phyloP scores from a whole-genome alignment of 2,329 filamentous ascomycete species.

The Penicillium sumatraense region DNA sequence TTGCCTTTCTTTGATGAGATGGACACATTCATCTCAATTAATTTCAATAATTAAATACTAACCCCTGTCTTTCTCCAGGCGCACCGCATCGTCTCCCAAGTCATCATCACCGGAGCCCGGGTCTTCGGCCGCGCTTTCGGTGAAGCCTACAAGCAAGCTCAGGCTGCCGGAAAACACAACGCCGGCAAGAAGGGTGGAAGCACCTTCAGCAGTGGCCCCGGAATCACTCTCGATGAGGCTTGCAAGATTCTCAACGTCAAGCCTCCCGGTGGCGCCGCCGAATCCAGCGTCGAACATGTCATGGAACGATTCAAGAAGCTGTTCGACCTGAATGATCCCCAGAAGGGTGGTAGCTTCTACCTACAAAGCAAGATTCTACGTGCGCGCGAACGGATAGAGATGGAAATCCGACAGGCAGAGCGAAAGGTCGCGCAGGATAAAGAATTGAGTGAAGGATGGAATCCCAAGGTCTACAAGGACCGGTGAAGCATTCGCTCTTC shows the following conservation, averaged over 20 bases:
- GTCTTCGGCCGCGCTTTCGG: slow-evolving; percentile 91
- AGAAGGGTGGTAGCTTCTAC: slow-evolving; percentile 97
- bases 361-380: slow-evolving; percentile 95
- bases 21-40: neutral
- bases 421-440: slow-evolving; percentile 75
- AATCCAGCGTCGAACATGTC: slow-evolving; percentile 77
- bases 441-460: slow-evolving; percentile 84
- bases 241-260: slow-evolving; percentile 97
- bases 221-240: slow-evolving; percentile 92
- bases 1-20: neutral
- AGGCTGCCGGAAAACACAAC: slow-evolving; percentile 81
- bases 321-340: slow-evolving; percentile 91
- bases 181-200: slow-evolving; percentile 68
- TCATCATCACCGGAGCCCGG: slow-evolving; percentile 85
- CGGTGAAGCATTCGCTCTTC: slow-evolving; percentile 51
- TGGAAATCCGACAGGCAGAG: slow-evolving; percentile 74
- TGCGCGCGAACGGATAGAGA: slow-evolving; percentile 88
- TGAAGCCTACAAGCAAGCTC: slow-evolving; percentile 94
- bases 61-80: slow-evolving; percentile 60
- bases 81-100: slow-evolving; percentile 91
- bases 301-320: slow-evolving; percentile 89
- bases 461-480: slow-evolving; percentile 93
- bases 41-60: slow-evolving; percentile 1
- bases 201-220: slow-evolving; percentile 63
- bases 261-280: slow-evolving; percentile 77